Conservation (phyloP, 2,329 filamentous ascomycete genomes). For the Hypocrella siamensis region DNA sequence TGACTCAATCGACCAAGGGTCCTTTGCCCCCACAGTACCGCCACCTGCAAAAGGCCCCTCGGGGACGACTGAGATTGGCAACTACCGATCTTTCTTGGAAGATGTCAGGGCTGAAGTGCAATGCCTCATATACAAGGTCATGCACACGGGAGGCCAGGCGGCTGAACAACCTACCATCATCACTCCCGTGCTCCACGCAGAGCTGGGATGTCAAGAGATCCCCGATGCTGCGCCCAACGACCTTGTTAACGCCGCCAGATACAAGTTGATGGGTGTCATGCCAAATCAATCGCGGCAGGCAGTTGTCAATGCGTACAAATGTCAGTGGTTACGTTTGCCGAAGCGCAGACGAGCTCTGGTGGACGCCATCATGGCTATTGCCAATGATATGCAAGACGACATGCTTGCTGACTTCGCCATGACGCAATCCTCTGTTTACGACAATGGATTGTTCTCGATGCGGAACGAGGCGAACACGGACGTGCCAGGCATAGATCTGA, state of each 20-base stretch:
- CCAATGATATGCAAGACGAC: constrained; percentile 18
- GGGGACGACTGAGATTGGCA: constrained; percentile 20
- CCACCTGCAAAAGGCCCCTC: constrained; percentile 16
- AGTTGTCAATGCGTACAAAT: constrained; percentile 21
- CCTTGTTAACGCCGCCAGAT: constrained; percentile 16
- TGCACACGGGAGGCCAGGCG: constrained; percentile 17
- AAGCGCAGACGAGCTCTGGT: constrained; percentile 14
- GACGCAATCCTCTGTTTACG: constrained; percentile 22
- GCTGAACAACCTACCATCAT: constrained; percentile 15
- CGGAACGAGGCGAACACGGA: neutral
- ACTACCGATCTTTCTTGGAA: constrained; percentile 30
- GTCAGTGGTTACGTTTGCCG: constrained; percentile 22
- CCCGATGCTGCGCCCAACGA: constrained; percentile 10
- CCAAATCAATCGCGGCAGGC: constrained; percentile 19
- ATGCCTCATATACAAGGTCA: constrained; percentile 23
- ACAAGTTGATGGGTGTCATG: constrained; percentile 20
- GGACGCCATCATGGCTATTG: constrained; percentile 16
- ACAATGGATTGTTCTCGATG: constrained; percentile 8
- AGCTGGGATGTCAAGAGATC: constrained; percentile 16
- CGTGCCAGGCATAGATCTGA: no score
- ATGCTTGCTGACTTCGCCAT: constrained; percentile 19
- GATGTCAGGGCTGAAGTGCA: constrained; percentile 33
- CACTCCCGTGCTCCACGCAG: constrained; percentile 13
- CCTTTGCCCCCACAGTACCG: constrained; percentile 18
- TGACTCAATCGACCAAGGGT: constrained; percentile 23